Conservation (phyloP, 805 yeast genomes). For the Metschnikowia cubensis region DNA sequence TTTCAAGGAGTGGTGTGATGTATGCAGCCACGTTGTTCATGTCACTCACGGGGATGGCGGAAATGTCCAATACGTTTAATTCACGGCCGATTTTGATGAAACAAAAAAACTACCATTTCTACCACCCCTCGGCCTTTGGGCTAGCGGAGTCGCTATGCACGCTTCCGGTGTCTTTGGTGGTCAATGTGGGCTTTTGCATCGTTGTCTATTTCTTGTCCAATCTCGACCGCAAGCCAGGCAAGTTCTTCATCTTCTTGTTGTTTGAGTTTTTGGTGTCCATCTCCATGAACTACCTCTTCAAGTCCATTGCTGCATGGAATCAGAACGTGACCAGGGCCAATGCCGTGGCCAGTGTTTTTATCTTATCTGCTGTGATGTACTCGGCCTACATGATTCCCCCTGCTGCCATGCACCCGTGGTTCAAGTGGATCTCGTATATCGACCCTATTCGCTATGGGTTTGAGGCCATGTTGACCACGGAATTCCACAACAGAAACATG, state of each 20-base stretch:
- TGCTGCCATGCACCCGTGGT: slow-evolving; percentile 30
- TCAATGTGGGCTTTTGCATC: slow-evolving; percentile 21
- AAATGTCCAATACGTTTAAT: slow-evolving; percentile 52
- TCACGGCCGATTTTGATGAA: slow-evolving; percentile 62
- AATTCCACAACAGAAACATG: slow-evolving; percentile 25
- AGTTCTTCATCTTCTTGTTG: slow-evolving; percentile 35
- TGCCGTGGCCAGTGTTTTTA: slow-evolving; percentile 40
- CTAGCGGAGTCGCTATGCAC: slow-evolving; percentile 39
- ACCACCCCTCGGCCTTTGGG: slow-evolving; percentile 71
- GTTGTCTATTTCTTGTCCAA: slow-evolving; percentile 25
- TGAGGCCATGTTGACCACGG: slow-evolving; percentile 24
- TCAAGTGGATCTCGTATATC: slow-evolving; percentile 35
- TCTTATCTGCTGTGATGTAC: slow-evolving; percentile 51
- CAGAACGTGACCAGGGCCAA: slow-evolving; percentile 36
- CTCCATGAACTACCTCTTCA: slow-evolving; percentile 36
- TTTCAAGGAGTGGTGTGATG: slow-evolving; percentile 56
- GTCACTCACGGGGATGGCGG: slow-evolving; percentile 56
- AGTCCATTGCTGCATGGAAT: slow-evolving; percentile 38
- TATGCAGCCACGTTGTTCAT: slow-evolving; percentile 58
- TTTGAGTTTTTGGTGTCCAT: slow-evolving; percentile 15
- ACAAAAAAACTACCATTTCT: slow-evolving; percentile 66
- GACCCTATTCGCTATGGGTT: slow-evolving; percentile 27
- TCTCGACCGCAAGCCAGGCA: slow-evolving; percentile 31
- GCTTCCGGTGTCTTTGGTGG: slow-evolving; percentile 5
- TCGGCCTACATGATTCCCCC: slow-evolving; percentile 43